Evolutionary conservation across 441 rosid genomes (phyloP).

Genomic region (Rhodomyrtus psidioides): DNA sequence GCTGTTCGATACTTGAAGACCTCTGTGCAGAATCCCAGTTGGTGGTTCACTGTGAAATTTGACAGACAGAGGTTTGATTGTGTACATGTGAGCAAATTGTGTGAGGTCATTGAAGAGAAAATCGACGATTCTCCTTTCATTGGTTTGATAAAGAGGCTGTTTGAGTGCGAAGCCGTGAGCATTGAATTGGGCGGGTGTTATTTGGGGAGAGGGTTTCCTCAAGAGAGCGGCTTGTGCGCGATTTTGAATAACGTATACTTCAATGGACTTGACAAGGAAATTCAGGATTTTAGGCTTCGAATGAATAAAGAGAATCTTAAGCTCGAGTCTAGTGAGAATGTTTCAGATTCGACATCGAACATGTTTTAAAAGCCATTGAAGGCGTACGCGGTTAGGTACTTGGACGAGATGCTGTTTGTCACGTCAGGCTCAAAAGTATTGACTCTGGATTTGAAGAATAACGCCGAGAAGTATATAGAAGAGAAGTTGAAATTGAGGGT

Average conservation of each 20-base stretch:
- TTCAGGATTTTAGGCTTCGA: conserved; percentile 51
- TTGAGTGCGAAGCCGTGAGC: conserved; percentile 39
- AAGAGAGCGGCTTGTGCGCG: conserved; percentile 61
- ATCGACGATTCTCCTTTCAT: conserved; percentile 44
- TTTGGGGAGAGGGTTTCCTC: conserved; percentile 76
- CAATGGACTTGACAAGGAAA: conserved; percentile 51
- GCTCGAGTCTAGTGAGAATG: conserved; percentile 23
- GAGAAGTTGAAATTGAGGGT: conserved; percentile 48
- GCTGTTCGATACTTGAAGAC: conserved; percentile 74
- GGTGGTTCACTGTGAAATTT: conserved; percentile 84
- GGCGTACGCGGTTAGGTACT: conserved; percentile 65
- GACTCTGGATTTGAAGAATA: conserved; percentile 53
- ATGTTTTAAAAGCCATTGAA: conserved; percentile 61
- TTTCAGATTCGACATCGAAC: conserved; percentile 8
- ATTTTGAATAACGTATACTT: conserved; percentile 66
- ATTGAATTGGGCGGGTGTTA: conserved; percentile 55
- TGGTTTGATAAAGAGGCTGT: conserved; percentile 43
- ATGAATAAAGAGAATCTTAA: conserved; percentile 40
- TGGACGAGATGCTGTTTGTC: conserved; percentile 72
- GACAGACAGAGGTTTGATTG: conserved; percentile 21
- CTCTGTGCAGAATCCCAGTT: conserved; percentile 58
- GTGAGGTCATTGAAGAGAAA: conserved; percentile 43
- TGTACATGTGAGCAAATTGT: conserved; percentile 39
- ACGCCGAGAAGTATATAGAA: conserved; percentile 41
- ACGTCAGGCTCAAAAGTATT: conserved; percentile 70